These are phyloP conservation scores for Warburgia ugandensis DNA, from an alignment of 164 flowering plant species.

Conservation along the genomic window DNA sequence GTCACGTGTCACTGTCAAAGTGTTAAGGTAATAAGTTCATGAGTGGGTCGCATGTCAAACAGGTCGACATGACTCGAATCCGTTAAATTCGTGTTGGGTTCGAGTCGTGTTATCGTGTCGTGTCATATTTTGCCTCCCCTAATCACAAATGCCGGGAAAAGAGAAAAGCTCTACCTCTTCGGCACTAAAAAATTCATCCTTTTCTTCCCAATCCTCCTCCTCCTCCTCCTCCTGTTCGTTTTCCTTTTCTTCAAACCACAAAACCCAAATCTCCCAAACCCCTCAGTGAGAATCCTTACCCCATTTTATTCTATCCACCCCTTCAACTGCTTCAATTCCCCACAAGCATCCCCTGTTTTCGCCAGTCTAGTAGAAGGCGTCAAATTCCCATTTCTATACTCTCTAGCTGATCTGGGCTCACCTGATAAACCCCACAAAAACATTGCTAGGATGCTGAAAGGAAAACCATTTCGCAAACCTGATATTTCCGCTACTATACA, in stretches of 20 bases:
- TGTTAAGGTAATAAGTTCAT: too few species aligned
- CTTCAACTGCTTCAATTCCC: slow-evolving; percentile 59
- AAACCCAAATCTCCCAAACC: background rate
- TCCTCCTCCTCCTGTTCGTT: slow-evolving; percentile 51
- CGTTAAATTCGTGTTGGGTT: too few species aligned
- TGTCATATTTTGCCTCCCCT: too few species aligned
- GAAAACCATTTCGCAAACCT: slow-evolving; percentile 74
- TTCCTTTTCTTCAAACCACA: background rate
- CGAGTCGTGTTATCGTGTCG: too few species aligned
- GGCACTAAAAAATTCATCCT: slow-evolving; percentile 38
- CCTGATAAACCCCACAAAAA: slow-evolving; percentile 94
- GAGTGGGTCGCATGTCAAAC: too few species aligned
- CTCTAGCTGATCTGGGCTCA: slow-evolving; percentile 80
- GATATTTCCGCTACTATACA: slow-evolving; percentile 64
- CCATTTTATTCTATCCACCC: slow-evolving; percentile 37
- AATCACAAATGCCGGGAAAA: slow-evolving; percentile 96
- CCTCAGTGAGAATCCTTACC: slow-evolving; percentile 9
- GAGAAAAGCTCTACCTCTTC: slow-evolving; percentile 42
- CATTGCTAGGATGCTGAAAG: slow-evolving; percentile 64
- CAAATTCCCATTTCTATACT: slow-evolving; percentile 63
- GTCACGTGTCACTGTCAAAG: too few species aligned
- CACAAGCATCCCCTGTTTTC: slow-evolving; percentile 77
- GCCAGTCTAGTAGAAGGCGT: slow-evolving; percentile 88
- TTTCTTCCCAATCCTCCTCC: slow-evolving; percentile 36
- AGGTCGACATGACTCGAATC: too few species aligned